Conservation (phyloP, 805 yeast species). For the Pichia cephalocereana region DNA sequence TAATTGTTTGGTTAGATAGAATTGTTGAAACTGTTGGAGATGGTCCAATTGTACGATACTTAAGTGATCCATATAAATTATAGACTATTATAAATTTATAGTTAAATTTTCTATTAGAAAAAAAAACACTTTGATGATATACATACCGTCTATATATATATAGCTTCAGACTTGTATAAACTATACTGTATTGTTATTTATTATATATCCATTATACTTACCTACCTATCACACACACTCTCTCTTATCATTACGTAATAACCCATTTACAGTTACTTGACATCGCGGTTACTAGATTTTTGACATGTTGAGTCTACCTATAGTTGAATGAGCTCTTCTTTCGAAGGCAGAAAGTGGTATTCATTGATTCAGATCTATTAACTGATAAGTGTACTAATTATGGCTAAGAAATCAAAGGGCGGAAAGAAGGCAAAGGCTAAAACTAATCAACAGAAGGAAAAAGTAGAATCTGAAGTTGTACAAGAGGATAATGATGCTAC, state of each 20-base stretch:
- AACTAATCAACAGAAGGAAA: neutral
- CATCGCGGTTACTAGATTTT: no score
- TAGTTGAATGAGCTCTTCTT: no score
- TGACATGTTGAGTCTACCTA: no score
- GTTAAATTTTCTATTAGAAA: no score
- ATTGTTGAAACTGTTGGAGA: conserved; percentile 76
- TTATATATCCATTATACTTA: neutral
- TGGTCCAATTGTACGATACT: conserved; percentile 79
- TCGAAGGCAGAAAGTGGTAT: no score
- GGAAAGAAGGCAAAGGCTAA: neutral
- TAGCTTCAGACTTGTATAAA: no score
- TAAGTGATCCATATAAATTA: conserved; percentile 47
- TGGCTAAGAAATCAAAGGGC: neutral
- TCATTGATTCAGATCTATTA: no score
- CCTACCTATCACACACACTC: no score
- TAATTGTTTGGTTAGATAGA: conserved; percentile 89
- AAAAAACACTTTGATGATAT: no score
- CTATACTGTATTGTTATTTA: no score
- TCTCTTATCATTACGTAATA: no score
- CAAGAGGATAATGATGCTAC: neutral
- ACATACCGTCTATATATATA: no score
- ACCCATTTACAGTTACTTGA: neutral
- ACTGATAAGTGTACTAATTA: neutral
- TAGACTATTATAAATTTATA: neutral
- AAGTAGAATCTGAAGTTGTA: neutral